These are phyloP conservation scores for Thelephora terrestris DNA, from an alignment of 1,284 basidiomycete species.

Conservation along the genomic window DNA sequence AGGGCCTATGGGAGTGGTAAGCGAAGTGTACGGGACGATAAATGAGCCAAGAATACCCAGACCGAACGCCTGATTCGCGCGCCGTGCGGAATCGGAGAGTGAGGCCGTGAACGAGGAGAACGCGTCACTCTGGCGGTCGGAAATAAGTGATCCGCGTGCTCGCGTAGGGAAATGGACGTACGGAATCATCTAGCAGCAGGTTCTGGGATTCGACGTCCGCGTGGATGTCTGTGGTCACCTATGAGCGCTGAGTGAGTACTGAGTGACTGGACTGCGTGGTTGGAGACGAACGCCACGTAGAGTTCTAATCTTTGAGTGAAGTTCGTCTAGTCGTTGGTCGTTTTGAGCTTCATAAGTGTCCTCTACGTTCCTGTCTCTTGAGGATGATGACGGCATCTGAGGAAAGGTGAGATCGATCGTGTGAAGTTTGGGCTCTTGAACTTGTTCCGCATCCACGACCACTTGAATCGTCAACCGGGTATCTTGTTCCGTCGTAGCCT, in stretches of 20 bases:
- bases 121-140: constrained; percentile 39
- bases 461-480: no score
- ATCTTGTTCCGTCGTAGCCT: no score
- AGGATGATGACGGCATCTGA: neutral
- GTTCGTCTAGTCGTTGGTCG: constrained; percentile 68
- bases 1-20: constrained; percentile 21
- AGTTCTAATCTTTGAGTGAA: constrained; percentile 72
- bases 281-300: constrained; percentile 53
- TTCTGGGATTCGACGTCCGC: constrained; percentile 78
- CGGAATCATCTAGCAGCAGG: constrained; percentile 61
- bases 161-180: constrained; percentile 24
- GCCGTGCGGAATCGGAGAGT: constrained; percentile 51
- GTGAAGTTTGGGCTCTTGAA: no score
- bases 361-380: constrained; percentile 25
- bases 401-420: neutral
- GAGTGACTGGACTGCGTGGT: constrained; percentile 4
- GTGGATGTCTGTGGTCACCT: constrained; percentile 66
- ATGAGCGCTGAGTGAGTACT: constrained; percentile 18
- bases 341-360: constrained; percentile 74
- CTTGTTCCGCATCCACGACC: no score
- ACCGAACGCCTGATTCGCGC: constrained; percentile 63
- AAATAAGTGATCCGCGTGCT: neutral
- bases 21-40: neutral
- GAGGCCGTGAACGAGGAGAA: constrained; percentile 55
- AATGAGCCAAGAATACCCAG: constrained; percentile 15